Evolutionary conservation across 257 asterid species (phyloP).

Genomic region (Galeopsis tetrahit): DNA sequence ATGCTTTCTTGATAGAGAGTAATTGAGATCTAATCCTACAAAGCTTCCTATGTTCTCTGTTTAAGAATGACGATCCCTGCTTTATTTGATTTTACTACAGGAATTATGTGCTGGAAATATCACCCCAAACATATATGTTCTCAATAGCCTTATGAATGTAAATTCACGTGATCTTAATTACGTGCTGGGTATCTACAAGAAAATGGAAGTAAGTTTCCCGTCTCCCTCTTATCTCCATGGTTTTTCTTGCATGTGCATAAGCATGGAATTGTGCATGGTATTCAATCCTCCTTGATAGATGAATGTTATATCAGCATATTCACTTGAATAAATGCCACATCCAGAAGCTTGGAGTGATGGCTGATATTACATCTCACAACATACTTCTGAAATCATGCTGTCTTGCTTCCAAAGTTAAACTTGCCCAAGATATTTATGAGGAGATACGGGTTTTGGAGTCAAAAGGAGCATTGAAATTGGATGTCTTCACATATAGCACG

Average conservation of each 20-base stretch:
- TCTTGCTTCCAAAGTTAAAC: slow-evolving; percentile 78
- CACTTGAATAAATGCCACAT: slow-evolving; percentile 34
- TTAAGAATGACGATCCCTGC: slow-evolving; percentile 33
- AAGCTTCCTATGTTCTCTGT: slow-evolving; percentile 22
- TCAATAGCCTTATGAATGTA: slow-evolving; percentile 96
- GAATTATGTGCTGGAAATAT: slow-evolving; percentile 60
- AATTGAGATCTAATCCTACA: slow-evolving; percentile 3
- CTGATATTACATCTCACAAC: slow-evolving; percentile 79
- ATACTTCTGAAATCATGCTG: slow-evolving; percentile 86
- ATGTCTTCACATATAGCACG: slow-evolving; percentile 94
- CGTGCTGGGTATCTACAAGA: slow-evolving; percentile 65
- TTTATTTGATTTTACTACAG: slow-evolving; percentile 54
- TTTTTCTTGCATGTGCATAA: slow-evolving; percentile 10
- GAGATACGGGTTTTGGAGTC: slow-evolving; percentile 62
- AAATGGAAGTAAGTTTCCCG: slow-evolving; percentile 70
- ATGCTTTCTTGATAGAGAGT: slow-evolving; percentile 19
- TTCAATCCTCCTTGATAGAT: slow-evolving; percentile 20
- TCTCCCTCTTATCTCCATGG: slow-evolving; percentile 21
- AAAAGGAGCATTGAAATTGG: slow-evolving; percentile 68
- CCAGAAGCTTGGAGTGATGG: slow-evolving; percentile 73
- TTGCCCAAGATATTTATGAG: slow-evolving; percentile 78
- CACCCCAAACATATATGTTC: slow-evolving; percentile 71
- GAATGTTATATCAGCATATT: slow-evolving; percentile 32
- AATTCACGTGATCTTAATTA: slow-evolving; percentile 83
- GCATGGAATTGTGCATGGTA: slow-evolving; percentile 27